Base-by-base conservation (phyloP, 1,139 yeast species). In the Martiniozyma asiatica region DNA sequence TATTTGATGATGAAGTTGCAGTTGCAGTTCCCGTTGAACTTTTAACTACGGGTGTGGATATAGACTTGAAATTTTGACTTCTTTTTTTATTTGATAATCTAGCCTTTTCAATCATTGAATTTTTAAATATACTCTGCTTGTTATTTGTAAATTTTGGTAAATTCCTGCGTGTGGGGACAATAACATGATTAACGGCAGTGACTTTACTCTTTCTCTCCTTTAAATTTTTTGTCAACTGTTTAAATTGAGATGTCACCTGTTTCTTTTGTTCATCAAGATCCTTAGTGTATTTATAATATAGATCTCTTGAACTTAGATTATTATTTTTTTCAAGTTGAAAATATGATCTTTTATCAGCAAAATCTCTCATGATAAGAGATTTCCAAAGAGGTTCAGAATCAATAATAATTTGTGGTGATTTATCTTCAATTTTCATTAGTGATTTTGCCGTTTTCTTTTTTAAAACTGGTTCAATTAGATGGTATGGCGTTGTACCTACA, bases 391-490 rank as follows among this genome's bases (percentile, higher is more conserved):
- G 38, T 20, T 47, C 51, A 3, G 55, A 42, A 22, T 47, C 32
- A 2, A 37, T 28, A 1, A 39, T 36, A 9, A 55, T 41, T 20
- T 53, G 54, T 4, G 56, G 51, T 3, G 55, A 51, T 18, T 35
- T 37, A 3, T 21, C 20, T 32, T 55, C 59, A 2, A 55, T 41
- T 7, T 30, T 20, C 22, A 31, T 40, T 9, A 55, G 35, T 5
- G 53, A 44, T 22, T 43, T 45, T 7, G 58, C 51, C 1, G 53
- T 37, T 40, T 53, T 51, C 32, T 45, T 51, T 33, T 34, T 35
- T n/a, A 55, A 35, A 1, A 55, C 42, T 1, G 59, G 56, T 36
- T 53, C 54, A 6, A 55, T 41, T 10, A 55, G 34, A 36, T 51
- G 55, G 31, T 44, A 46, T 8, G 57, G 56, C 3, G 55, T 35